Evolutionary conservation across 192 early-diverging fungal genomes (phyloP).

Genomic region (Haplosporangium gracile): DNA sequence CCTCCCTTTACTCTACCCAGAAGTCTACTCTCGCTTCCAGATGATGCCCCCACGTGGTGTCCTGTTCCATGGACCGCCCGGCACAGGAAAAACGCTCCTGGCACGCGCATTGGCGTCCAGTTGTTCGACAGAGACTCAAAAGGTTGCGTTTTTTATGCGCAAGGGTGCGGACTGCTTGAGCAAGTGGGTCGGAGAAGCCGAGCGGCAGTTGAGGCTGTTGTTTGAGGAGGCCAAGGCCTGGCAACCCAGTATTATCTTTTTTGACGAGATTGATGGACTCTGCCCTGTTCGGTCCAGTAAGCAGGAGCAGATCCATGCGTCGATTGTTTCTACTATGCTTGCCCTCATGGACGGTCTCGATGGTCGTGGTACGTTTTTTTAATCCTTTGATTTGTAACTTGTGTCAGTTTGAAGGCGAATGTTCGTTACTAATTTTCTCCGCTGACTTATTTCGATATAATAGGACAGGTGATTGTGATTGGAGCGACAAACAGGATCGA

Average conservation of each 20-base stretch:
- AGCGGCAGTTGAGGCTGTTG: constrained; percentile 72
- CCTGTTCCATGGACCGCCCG: constrained; percentile 77
- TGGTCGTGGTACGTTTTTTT: constrained; percentile 37
- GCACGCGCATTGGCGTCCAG: constrained; percentile 63
- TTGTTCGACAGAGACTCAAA: constrained; percentile 56
- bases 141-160: constrained; percentile 79
- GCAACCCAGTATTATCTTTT: constrained; percentile 83
- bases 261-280: constrained; percentile 86
- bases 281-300: constrained; percentile 75
- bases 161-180: constrained; percentile 79
- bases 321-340: constrained; percentile 79
- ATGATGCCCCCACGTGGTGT: constrained; percentile 76
- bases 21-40: constrained; percentile 68
- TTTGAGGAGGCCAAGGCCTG: constrained; percentile 79
- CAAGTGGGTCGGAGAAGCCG: constrained; percentile 84
- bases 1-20: constrained; percentile 80
- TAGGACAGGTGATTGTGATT: constrained; percentile 81
- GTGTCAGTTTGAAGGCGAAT: not conserved
- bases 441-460: constrained; percentile 10
- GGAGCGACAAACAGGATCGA: constrained; percentile 84
- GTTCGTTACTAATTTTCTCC: not conserved
- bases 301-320: constrained; percentile 77
- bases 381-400: not conserved
- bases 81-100: constrained; percentile 83
- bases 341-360: constrained; percentile 85